Evolutionary conservation across 169 alveolate species (phyloP).

Genomic region (Plasmodium inui): DNA sequence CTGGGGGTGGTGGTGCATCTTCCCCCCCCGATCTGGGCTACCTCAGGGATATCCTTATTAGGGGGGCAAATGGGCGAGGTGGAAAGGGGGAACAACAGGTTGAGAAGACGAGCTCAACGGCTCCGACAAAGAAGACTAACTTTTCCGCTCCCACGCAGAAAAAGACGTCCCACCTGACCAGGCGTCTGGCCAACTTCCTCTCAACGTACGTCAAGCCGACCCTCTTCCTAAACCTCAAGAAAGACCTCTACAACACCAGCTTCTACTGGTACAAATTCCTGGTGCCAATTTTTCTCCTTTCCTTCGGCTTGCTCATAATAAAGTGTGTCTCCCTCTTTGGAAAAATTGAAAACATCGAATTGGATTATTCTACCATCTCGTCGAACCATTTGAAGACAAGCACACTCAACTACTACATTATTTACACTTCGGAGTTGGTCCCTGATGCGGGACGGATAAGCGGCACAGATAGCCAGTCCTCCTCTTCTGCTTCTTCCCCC

Average conservation of each 20-base stretch:
- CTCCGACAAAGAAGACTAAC: not conserved
- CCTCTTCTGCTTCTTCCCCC: too few species aligned
- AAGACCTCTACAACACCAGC: slow-evolving; percentile 27
- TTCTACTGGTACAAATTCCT: slow-evolving; percentile 67
- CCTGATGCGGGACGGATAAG: not conserved
- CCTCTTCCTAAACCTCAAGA: slow-evolving; percentile 18
- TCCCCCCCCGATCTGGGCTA: not conserved
- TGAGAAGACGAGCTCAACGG: not conserved
- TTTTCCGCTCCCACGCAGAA: not conserved
- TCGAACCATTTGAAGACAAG: slow-evolving; percentile 24
- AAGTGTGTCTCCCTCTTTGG: slow-evolving; percentile 61
- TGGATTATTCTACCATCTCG: slow-evolving; percentile 28
- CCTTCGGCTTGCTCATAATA: slow-evolving; percentile 50
- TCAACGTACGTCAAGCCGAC: slow-evolving; percentile 26
- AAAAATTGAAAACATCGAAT: slow-evolving; percentile 14
- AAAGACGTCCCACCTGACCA: not conserved
- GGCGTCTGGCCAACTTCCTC: not conserved
- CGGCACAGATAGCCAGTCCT: not conserved
- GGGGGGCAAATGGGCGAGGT: not conserved
- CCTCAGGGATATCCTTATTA: not conserved
- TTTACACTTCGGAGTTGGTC: not conserved
- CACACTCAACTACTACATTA: slow-evolving; percentile 38
- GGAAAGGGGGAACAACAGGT: not conserved
- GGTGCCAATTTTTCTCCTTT: slow-evolving; percentile 43
- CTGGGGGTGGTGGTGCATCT: not conserved